Percentiles rank a stretch among this genome's conserved stretches.
Conservation (phyloP, 345 rosid species). For the Pugionium dolabratum region DNA sequence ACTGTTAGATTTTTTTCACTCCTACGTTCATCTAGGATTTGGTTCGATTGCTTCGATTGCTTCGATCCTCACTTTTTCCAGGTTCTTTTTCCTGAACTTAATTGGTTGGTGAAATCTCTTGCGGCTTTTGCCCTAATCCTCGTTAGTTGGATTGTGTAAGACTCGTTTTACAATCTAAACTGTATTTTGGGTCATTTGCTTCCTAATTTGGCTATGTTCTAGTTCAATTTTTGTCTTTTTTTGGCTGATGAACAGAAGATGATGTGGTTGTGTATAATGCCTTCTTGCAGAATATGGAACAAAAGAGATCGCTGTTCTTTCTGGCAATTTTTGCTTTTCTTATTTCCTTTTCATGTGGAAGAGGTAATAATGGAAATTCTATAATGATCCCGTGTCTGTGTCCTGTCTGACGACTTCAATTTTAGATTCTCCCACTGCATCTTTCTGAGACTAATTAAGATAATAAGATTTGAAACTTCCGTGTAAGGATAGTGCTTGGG, state of each 20-base stretch:
- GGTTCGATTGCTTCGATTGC: conserved; percentile 5
- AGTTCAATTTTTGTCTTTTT: background rate
- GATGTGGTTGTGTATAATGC: background rate
- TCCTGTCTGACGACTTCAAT: conserved; percentile 7
- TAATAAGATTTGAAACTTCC: background rate
- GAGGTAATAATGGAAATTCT: conserved; percentile 45
- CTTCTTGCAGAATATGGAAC: conserved; percentile 48
- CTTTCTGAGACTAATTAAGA: background rate
- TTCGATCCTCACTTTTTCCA: conserved; percentile 1
- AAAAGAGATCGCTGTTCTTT: conserved; percentile 41
- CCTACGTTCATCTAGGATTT: background rate
- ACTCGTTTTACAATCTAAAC: background rate
- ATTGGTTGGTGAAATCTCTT: background rate
- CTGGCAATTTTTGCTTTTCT: conserved; percentile 41
- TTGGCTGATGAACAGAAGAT: conserved; percentile 13
- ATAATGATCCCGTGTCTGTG: background rate
- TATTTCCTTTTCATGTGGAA: conserved; percentile 41
- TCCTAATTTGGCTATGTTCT: background rate
- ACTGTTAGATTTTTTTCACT: background rate
- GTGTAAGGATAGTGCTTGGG: background rate
- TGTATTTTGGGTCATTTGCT: background rate
- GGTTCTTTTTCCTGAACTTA: background rate
- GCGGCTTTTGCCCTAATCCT: background rate
- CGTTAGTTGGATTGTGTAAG: background rate
- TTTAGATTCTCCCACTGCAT: background rate